Conservation (phyloP, 2,329 filamentous ascomycete genomes). For the Penicillium occitanis region DNA sequence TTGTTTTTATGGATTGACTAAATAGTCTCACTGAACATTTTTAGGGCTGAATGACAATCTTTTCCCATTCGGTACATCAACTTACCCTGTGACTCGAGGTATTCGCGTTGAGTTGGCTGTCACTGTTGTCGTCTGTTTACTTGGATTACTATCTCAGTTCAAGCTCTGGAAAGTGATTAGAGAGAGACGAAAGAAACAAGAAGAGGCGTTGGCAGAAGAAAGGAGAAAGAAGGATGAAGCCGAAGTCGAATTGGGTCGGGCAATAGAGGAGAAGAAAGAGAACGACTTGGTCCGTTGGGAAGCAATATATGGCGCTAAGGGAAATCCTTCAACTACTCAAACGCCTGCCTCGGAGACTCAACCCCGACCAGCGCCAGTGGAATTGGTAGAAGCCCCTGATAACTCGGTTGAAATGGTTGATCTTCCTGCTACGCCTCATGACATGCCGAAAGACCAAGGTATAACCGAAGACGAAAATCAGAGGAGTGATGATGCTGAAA, state of each 20-base stretch:
- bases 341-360: background rate
- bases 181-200: slow-evolving; percentile 49
- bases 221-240: slow-evolving; percentile 59
- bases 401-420: slow-evolving; percentile 12
- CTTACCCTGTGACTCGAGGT: slow-evolving; percentile 82
- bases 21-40: background rate
- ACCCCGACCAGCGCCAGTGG: background rate
- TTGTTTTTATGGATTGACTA: too few relatives aligned
- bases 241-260: slow-evolving; percentile 69
- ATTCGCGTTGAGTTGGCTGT: slow-evolving; percentile 82
- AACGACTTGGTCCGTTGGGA: slow-evolving; percentile 66
- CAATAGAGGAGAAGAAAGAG: slow-evolving; percentile 49
- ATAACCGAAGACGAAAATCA: background rate
- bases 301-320: slow-evolving; percentile 63
- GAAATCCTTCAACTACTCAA: background rate
- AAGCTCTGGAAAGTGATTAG: slow-evolving; percentile 80
- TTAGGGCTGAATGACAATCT: slow-evolving; percentile 69
- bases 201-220: slow-evolving; percentile 50
- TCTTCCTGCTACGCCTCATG: background rate
- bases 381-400: slow-evolving; percentile 2
- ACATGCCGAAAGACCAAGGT: slow-evolving; percentile 1
- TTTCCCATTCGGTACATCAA: slow-evolving; percentile 73
- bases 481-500: background rate
- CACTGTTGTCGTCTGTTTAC: slow-evolving; percentile 69
- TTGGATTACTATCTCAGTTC: slow-evolving; percentile 80